phyloP scores from a whole-genome alignment of 495 filamentous ascomycete genomes.

The Tirmania nivea region DNA sequence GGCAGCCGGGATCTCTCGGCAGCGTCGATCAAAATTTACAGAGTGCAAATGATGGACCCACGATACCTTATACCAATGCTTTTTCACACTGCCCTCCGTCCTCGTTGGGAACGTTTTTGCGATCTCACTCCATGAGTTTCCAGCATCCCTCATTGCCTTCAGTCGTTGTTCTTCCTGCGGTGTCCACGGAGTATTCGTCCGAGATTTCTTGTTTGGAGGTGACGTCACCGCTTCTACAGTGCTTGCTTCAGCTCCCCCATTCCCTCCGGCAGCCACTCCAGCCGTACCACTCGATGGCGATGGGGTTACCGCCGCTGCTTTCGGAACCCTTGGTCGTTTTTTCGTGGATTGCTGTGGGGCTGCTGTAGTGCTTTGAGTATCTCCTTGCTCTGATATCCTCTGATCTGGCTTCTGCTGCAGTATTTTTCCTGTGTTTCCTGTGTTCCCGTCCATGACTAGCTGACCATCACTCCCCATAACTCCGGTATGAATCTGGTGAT shows the following conservation, averaged over 20 bases:
- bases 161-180: constrained; percentile 79
- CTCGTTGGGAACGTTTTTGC: constrained; percentile 81
- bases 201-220: constrained; percentile 64
- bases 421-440: neutral
- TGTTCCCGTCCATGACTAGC: neutral
- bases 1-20: neutral
- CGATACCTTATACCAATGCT: constrained; percentile 95
- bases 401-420: neutral
- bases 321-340: constrained; percentile 13
- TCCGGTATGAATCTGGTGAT: neutral
- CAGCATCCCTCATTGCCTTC: constrained; percentile 81
- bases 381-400: neutral
- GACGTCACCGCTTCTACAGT: constrained; percentile 19
- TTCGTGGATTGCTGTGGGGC: neutral
- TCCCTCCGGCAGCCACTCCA: neutral
- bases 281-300: neutral
- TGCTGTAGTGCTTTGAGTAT: neutral
- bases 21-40: neutral
- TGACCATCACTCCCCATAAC: neutral
- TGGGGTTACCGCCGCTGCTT: constrained; percentile 8
- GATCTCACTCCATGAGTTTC: constrained; percentile 90
- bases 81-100: constrained; percentile 96
- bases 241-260: constrained; percentile 2
- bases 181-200: constrained; percentile 96
- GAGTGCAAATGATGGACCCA: neutral